Percentiles rank a stretch among this genome's conserved stretches.
Conservation (phyloP, 2,329 filamentous ascomycete species). For the Aspergillus alliaceus region DNA sequence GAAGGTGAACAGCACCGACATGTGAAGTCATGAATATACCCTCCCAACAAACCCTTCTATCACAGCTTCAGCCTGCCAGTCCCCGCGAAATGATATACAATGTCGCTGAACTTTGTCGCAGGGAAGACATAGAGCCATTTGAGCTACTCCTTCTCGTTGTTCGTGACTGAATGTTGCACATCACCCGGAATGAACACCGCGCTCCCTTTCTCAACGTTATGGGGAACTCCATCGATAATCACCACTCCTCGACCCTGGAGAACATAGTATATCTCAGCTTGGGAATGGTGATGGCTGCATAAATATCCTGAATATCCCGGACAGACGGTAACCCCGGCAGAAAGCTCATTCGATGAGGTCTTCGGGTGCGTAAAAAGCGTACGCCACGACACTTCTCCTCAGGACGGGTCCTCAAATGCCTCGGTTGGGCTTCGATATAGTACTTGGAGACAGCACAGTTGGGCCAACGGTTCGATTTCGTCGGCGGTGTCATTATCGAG, state of each 20-base stretch:
- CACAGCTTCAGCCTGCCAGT: not conserved
- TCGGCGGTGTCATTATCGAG: not conserved
- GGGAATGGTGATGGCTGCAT: constrained; percentile 40
- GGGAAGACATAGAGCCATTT: constrained; percentile 46
- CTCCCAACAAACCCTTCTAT: not conserved
- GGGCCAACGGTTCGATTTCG: not conserved
- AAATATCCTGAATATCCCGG: constrained; percentile 34
- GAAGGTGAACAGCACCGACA: no score
- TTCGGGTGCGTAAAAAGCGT: constrained; percentile 39
- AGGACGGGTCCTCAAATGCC: constrained; percentile 13
- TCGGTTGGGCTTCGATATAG: constrained; percentile 4
- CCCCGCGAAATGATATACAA: constrained; percentile 32
- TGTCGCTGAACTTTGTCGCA: constrained; percentile 36
- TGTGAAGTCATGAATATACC: no score
- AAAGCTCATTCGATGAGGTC: constrained; percentile 38
- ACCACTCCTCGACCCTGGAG: constrained; percentile 38
- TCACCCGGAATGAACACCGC: constrained; percentile 45
- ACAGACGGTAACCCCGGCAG: constrained; percentile 39
- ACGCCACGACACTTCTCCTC: constrained; percentile 36
- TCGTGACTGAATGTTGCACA: constrained; percentile 44
- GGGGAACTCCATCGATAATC: constrained; percentile 36
- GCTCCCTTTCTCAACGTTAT: constrained; percentile 33
- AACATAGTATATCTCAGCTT: constrained; percentile 48
- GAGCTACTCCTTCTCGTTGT: constrained; percentile 28
- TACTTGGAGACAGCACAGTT: not conserved